These are phyloP conservation scores for Leishmania amazonensis DNA, from an alignment of 208 protist species.

Conservation along the genomic window DNA sequence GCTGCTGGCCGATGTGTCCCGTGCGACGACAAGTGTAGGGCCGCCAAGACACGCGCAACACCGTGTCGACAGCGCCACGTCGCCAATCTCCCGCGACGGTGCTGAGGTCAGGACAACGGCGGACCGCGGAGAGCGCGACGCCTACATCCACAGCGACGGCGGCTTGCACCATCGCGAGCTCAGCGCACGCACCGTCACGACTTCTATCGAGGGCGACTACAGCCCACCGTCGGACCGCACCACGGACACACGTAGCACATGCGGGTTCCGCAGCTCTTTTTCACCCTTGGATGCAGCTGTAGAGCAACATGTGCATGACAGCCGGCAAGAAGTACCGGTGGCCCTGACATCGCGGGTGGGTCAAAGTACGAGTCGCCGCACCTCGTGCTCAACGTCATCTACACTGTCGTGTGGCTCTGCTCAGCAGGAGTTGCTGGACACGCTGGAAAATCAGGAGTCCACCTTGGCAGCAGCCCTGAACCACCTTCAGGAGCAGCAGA, in stretches of 20 bases:
- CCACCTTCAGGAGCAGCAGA: constrained; percentile 33
- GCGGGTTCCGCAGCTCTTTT: neutral
- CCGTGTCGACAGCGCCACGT: constrained; percentile 19
- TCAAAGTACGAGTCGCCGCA: constrained; percentile 10
- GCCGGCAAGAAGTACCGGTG: neutral
- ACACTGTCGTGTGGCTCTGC: constrained; percentile 17
- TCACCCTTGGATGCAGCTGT: neutral
- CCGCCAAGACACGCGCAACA: neutral
- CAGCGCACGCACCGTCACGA: neutral
- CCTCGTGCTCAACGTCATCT: neutral
- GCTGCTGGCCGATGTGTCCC: neutral
- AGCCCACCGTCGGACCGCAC: neutral
- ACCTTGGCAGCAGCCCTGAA: constrained; percentile 27
- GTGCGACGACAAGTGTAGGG: neutral
- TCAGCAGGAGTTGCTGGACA: constrained; percentile 21
- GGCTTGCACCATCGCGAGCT: neutral
- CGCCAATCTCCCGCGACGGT: neutral
- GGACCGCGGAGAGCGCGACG: neutral
- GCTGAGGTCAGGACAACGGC: neutral
- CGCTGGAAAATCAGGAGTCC: constrained; percentile 31
- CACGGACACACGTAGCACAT: neutral
- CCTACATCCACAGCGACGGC: neutral
- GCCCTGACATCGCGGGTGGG: neutral
- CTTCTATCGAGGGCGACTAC: neutral
- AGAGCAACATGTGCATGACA: neutral